A percentile compares a stretch with the other conserved stretches of the same genome.
phyloP scores from a whole-genome alignment of 2,329 filamentous ascomycete genomes.

The Onygena corvina region DNA sequence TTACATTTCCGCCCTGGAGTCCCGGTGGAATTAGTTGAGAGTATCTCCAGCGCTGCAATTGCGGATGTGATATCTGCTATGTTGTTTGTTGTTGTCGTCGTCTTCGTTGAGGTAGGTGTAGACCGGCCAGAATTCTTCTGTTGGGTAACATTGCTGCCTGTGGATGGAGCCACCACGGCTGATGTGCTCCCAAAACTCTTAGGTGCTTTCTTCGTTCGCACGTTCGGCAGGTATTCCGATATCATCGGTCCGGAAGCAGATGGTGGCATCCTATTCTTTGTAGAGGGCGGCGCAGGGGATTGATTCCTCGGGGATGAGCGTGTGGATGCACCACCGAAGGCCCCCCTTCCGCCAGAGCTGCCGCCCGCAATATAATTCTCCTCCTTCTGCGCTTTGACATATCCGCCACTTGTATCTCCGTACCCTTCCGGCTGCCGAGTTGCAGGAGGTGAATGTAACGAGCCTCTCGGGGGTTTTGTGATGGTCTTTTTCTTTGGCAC shows the following conservation, averaged over 20 bases:
- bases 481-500: background rate
- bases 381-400: conserved; percentile 59
- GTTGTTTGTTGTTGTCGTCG: conserved; percentile 35
- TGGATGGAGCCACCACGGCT: conserved; percentile 44
- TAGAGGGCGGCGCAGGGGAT: conserved; percentile 25
- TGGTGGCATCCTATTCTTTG: conserved; percentile 41
- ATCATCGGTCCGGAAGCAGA: conserved; percentile 69
- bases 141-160: background rate
- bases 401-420: conserved; percentile 55
- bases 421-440: conserved; percentile 52
- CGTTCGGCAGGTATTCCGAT: conserved; percentile 56
- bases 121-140: conserved; percentile 25
- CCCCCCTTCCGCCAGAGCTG: conserved; percentile 30
- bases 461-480: conserved; percentile 44
- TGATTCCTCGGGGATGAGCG: conserved; percentile 36
- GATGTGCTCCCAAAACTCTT: conserved; percentile 37
- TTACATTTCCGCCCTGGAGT: conserved; percentile 62
- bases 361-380: conserved; percentile 54
- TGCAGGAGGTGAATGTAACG: conserved; percentile 49
- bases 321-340: conserved; percentile 21
- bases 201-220: conserved; percentile 42
- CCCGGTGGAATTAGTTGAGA: conserved; percentile 51
- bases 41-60: conserved; percentile 75
- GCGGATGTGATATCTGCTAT: conserved; percentile 55
- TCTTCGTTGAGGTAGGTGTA: conserved; percentile 19